Evolutionary conservation across 495 filamentous ascomycete genomes (phyloP).

Genomic region (Rostrohypoxylon terebratum): DNA sequence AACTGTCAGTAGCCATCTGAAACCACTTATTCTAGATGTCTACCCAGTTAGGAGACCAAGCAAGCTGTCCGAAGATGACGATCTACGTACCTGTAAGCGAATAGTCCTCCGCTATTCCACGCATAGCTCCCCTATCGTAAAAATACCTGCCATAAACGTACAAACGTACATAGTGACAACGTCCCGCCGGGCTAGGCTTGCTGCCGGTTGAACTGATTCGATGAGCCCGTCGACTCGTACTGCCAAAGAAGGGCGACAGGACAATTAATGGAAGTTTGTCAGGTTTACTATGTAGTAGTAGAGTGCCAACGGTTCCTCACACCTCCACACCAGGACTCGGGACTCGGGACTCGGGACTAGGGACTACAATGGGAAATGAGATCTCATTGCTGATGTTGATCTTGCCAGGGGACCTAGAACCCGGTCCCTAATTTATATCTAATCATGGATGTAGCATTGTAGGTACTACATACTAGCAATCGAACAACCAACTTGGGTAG

Average conservation of each 20-base stretch:
- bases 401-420: conserved; percentile 39
- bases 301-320: neutral
- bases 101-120: neutral
- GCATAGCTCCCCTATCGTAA: neutral
- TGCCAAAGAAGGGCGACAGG: neutral
- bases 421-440: conserved; percentile 36
- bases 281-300: too few relatives aligned
- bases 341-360: too few relatives aligned
- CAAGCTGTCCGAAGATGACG: conserved; percentile 29
- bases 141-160: conserved; percentile 13
- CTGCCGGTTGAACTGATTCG: neutral
- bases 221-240: neutral
- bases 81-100: conserved; percentile 30
- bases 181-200: neutral
- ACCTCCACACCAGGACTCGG: too few relatives aligned
- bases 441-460: too few relatives aligned
- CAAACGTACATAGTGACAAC: neutral
- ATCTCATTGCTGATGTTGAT: conserved; percentile 29
- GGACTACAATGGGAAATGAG: neutral
- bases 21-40: conserved; percentile 32
- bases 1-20: conserved; percentile 27
- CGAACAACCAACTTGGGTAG: conserved; percentile 17
- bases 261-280: neutral
- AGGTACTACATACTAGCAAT: too few relatives aligned
- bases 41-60: conserved; percentile 21